Base-by-base conservation (phyloP, 2,329 filamentous ascomycete genomes). In the Alternaria ventricosa region DNA sequence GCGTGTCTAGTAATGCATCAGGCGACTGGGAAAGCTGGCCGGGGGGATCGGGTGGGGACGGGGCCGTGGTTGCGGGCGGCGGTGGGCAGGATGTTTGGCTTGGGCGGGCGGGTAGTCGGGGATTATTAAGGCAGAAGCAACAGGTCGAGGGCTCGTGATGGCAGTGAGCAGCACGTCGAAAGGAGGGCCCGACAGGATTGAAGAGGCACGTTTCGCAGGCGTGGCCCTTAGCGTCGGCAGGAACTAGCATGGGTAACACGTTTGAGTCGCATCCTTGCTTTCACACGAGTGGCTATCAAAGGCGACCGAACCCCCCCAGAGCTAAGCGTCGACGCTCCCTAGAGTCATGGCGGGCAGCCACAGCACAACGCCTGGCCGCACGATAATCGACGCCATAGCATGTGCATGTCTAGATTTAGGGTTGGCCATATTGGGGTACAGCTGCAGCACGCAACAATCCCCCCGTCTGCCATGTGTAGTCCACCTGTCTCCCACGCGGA, bases 1-100 rank as follows among this genome's bases (percentile, higher is more conserved):
- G 57, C 50, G 60, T 58, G 47, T 53, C 67, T 70, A 71, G 55
- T 66, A 68, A 73, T 70, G 74, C 75, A 77, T 76, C 57, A 70
- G 69, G 58, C 55, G 60, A 58, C 50, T 47, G 41, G 53, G 43
- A 12, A 23, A 41, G n/a, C 36, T 30, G n/a, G 47, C 30, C 15
- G 28, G 55, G 41, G 55, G 28, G 36, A 41, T 41, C 36, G 36
- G 15, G 43, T 23, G 55, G 55, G 47, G 47, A 54, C 54, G 61
- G 61, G 49, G 56, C 22, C 49, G 55, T 61, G 61, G 64, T 57
- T 61, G 44, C 45, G 50, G 53, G 60, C 33, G 64, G 45, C 15
- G 53, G 58, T 51, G 57, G 54, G 53, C 54, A 15, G 61, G 56
- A 43, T 5, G 57, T 36, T 20, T 15, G 49, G 55, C 53, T 47